Conservation (phyloP, 2,329 filamentous ascomycete species). For the Celoporthe dispersa region DNA sequence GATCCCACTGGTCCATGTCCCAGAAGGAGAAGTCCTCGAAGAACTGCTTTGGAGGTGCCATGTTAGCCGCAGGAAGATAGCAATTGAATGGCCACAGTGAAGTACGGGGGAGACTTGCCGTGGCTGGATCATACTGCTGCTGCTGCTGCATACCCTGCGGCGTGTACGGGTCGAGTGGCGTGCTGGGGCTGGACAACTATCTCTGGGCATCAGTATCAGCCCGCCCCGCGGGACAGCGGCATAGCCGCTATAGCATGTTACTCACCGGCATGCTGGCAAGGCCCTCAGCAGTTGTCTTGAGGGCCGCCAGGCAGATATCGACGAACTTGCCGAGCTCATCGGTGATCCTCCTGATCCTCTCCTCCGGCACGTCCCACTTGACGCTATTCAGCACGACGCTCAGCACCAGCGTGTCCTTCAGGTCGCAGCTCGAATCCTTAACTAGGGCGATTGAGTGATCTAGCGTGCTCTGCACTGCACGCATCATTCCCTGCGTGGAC, state of each 20-base stretch:
- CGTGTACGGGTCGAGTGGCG: constrained; percentile 19
- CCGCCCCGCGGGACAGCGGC: no score
- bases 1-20: constrained; percentile 46
- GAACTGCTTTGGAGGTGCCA: constrained; percentile 13
- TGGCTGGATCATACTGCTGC: constrained; percentile 17
- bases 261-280: constrained; percentile 39
- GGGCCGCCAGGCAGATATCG: constrained; percentile 49
- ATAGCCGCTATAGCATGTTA: background rate
- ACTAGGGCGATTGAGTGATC: constrained; percentile 48
- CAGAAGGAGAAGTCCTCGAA: constrained; percentile 32
- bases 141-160: constrained; percentile 8
- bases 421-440: constrained; percentile 53
- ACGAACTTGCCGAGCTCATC: constrained; percentile 48
- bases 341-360: constrained; percentile 47
- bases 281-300: constrained; percentile 47
- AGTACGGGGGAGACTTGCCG: constrained; percentile 9
- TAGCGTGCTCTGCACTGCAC: constrained; percentile 52
- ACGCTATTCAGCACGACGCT: constrained; percentile 53
- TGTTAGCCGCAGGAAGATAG: constrained; percentile 4
- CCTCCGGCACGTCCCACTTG: constrained; percentile 44
- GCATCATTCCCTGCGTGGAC: constrained; percentile 47
- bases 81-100: no score
- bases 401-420: constrained; percentile 56
- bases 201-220: background rate
- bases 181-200: constrained; percentile 11